These are phyloP conservation scores for Puccinia horiana DNA, from an alignment of 1,284 basidiomycete species.

Conservation along the genomic window DNA sequence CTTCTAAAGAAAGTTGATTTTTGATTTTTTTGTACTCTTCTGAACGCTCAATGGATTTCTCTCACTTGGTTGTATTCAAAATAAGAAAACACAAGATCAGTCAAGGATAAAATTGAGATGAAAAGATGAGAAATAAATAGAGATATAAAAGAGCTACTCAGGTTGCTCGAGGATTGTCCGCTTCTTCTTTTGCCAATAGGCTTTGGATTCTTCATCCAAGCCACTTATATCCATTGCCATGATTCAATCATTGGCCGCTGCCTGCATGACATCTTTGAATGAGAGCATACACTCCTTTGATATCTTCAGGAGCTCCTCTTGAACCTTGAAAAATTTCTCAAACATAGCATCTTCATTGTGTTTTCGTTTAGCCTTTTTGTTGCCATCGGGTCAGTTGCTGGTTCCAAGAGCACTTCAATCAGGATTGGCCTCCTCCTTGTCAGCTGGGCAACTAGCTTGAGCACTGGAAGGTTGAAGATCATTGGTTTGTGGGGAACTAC, in stretches of 20 bases:
- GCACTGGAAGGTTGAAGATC: background rate
- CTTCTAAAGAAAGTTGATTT: conserved; percentile 65
- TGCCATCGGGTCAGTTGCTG: background rate
- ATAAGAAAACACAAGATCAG: too few relatives aligned
- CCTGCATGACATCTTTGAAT: background rate
- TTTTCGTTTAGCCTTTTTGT: background rate
- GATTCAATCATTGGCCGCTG: background rate
- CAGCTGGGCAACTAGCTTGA: background rate
- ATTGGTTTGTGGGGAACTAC: background rate
- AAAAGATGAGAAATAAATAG: background rate
- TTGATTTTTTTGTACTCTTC: conserved; percentile 34
- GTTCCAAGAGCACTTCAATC: background rate
- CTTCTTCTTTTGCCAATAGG: background rate
- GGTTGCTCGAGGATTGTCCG: background rate
- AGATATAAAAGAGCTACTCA: background rate
- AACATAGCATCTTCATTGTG: background rate
- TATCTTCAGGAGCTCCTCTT: background rate
- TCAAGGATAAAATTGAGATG: too few relatives aligned
- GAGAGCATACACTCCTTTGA: background rate
- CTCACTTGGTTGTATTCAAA: conserved; percentile 22
- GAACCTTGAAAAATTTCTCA: background rate
- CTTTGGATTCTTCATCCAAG: background rate
- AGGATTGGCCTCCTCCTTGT: background rate
- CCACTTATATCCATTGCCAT: background rate
- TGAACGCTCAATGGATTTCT: background rate